Base-by-base conservation (phyloP, 2,329 filamentous ascomycete species). In the Aureobasidium sp. region DNA sequence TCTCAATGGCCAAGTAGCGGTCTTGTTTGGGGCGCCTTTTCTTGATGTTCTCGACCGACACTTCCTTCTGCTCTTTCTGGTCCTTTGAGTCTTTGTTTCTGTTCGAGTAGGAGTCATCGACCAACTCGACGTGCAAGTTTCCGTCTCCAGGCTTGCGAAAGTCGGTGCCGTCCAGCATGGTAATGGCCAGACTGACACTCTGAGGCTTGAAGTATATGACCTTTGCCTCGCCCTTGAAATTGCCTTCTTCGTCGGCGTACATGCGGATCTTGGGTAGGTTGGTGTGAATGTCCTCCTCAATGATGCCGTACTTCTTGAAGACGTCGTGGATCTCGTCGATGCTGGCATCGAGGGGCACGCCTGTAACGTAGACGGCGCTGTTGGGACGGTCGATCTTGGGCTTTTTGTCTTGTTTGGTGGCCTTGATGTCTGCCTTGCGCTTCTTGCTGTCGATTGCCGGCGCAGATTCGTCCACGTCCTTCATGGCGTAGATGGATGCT, bases 141-240 rank as follows among this genome's bases (percentile, higher is more conserved):
- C 86, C 88, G 60, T 69, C 70, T 49, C 73, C 76, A 69, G 87
- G 74, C 64, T 89, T 80, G 63, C 93, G 83, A 70, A 97, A 94
- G 67, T 91, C 86, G 5, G 87, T 88, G 69, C 91, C 90, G 73
- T 95, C 90, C 14, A 91, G 81, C 69, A 94, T 81, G 77, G 87
- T 85, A 66, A 93, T 89, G 48, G 90, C 90, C 78, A 91, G 87
- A 45, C 88, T 80, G 63, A 99, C 93, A n/a, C 90, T 95, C 71
- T 96, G 91, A 0, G 91, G 89, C 68, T 94, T 90, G 82, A 96
- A 97, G 77, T 95, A 99, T 39, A 97, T 70, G 62, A 99, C 80
- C 36, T 99, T 81, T 2, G 90, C 92, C 72, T 97, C 92, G 64
- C 94, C 94, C 72, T 97, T 97, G 81, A 96, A 96, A 17, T 85